Evolutionary conservation across 2,329 filamentous ascomycete genomes (phyloP).

Genomic region (Colletotrichum lentis): DNA sequence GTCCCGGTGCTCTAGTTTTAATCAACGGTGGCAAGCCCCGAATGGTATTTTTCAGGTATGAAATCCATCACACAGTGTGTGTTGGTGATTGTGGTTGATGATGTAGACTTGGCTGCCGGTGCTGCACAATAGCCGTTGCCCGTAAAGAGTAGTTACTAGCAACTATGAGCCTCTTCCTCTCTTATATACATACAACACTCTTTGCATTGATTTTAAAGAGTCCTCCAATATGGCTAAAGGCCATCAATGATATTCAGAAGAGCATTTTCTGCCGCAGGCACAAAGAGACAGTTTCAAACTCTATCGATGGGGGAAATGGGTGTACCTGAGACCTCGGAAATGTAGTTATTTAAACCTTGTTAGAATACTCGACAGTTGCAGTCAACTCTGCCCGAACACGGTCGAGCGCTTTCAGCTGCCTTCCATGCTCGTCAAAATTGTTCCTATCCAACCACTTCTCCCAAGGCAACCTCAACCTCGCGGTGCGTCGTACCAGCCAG

Average conservation of each 20-base stretch:
- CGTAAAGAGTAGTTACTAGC: too few relatives aligned
- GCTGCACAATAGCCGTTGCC: background rate
- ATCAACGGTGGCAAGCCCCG: background rate
- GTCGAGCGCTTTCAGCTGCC: background rate
- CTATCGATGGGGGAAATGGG: accelerated
- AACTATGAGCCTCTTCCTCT: too few relatives aligned
- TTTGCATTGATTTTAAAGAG: too few relatives aligned
- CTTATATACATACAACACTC: too few relatives aligned
- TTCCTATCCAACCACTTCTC: background rate
- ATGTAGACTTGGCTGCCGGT: background rate
- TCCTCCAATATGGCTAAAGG: too few relatives aligned
- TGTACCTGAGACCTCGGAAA: background rate
- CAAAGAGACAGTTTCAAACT: too few relatives aligned
- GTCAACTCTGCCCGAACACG: background rate
- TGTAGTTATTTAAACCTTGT: background rate
- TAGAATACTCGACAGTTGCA: background rate
- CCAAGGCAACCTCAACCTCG: background rate
- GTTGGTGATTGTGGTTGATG: slow-evolving; percentile 5
- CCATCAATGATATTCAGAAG: too few relatives aligned
- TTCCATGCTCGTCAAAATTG: background rate
- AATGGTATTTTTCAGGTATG: background rate
- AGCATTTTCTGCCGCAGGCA: background rate
- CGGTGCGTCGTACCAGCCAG: background rate
- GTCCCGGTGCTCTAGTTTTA: background rate
- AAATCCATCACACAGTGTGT: background rate